These are phyloP conservation scores for Crithidia sp. DNA, from an alignment of 208 protist genomes.

Conservation along the genomic window DNA sequence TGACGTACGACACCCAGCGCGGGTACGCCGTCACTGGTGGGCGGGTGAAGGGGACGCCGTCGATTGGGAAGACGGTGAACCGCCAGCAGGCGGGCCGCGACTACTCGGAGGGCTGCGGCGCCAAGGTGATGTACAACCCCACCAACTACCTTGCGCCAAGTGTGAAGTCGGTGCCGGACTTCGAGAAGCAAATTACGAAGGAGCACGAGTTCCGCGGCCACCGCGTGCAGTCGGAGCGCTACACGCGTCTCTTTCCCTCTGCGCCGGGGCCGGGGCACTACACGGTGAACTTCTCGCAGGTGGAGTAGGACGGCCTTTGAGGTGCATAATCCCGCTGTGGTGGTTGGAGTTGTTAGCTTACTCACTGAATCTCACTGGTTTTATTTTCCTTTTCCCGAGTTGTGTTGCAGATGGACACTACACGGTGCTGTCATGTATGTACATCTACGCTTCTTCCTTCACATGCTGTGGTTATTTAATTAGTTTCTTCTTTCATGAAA, in stretches of 20 bases:
- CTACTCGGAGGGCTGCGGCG: constrained; percentile 55
- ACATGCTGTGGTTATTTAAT: too few relatives aligned
- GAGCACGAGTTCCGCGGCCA: constrained; percentile 84
- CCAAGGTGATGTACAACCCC: constrained; percentile 50
- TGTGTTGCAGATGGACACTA: too few relatives aligned
- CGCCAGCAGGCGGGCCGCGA: constrained; percentile 54
- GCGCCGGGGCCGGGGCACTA: constrained; percentile 78
- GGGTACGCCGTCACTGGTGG: constrained; percentile 53
- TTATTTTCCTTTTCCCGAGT: neutral
- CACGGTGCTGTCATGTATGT: neutral
- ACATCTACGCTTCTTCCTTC: neutral
- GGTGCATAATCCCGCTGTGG: too few relatives aligned
- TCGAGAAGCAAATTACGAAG: constrained; percentile 87
- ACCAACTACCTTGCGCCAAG: constrained; percentile 47
- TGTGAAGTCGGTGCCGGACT: constrained; percentile 72
- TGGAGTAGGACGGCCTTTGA: constrained; percentile 34
- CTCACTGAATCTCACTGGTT: neutral
- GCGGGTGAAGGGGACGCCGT: constrained; percentile 61
- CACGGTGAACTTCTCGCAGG: constrained; percentile 54
- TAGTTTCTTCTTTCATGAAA: too few relatives aligned
- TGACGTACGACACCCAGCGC: constrained; percentile 60
- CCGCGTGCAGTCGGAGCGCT: constrained; percentile 74
- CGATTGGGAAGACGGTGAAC: constrained; percentile 58
- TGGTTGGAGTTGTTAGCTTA: neutral
- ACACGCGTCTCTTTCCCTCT: constrained; percentile 58